A percentile compares a stretch with the other conserved stretches of the same genome.
Conservation (phyloP, 495 filamentous ascomycete genomes). For the Lophium mytilinum region DNA sequence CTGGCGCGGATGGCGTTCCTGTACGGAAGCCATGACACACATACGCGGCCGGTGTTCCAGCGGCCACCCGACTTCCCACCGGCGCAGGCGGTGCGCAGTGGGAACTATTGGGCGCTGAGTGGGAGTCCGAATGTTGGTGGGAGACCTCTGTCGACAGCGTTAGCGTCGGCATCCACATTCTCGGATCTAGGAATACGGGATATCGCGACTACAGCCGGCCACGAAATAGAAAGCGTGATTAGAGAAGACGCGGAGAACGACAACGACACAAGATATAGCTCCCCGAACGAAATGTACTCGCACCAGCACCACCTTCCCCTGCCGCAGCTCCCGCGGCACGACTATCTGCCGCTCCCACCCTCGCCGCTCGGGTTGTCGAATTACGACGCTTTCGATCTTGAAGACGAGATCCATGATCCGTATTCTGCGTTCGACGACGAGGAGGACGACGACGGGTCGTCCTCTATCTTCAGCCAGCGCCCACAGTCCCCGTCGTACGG, state of each 20-base stretch:
- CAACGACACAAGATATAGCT: constrained; percentile 1
- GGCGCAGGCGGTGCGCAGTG: background rate
- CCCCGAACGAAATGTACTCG: constrained; percentile 16
- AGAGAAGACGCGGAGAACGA: background rate
- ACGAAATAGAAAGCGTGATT: too few relatives aligned
- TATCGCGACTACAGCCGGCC: too few relatives aligned
- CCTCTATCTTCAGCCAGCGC: background rate
- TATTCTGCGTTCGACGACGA: constrained; percentile 18
- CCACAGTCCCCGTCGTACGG: background rate
- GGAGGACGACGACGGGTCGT: constrained; percentile 14
- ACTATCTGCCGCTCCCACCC: constrained; percentile 31
- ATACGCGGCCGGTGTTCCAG: constrained; percentile 9
- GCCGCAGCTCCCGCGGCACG: constrained; percentile 7
- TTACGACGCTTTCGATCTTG: constrained; percentile 43
- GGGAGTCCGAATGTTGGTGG: background rate
- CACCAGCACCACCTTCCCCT: constrained; percentile 6
- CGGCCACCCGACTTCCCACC: background rate
- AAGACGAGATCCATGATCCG: constrained; percentile 31
- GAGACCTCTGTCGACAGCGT: background rate
- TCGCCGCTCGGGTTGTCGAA: constrained; percentile 39
- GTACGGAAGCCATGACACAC: constrained; percentile 19
- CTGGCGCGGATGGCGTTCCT: constrained; percentile 13
- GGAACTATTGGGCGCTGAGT: background rate
- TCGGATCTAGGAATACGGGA: background rate
- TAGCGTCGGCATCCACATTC: background rate